These are phyloP conservation scores for Lactifluus echinatus DNA, from an alignment of 768 basidiomycete genomes.

Conservation along the genomic window DNA sequence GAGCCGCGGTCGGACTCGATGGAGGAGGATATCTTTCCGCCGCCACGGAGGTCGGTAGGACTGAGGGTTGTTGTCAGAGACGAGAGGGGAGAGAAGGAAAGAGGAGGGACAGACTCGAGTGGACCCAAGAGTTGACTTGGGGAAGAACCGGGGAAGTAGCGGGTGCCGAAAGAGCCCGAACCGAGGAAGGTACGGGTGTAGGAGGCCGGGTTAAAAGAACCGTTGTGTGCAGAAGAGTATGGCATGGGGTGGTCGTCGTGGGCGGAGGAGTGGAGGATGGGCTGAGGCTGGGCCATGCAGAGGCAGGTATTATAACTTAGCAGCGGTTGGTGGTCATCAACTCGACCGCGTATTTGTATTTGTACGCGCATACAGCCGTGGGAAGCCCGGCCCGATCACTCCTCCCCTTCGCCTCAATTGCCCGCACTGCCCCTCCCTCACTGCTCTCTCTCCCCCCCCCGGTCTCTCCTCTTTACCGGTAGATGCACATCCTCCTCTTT, in stretches of 20 bases:
- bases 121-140: slow-evolving; percentile 47
- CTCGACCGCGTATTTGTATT: slow-evolving; percentile 16
- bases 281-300: slow-evolving; percentile 35
- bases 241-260: slow-evolving; percentile 26
- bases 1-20: slow-evolving; percentile 51
- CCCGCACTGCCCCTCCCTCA: neutral
- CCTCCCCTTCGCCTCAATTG: neutral
- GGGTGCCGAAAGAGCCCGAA: slow-evolving; percentile 56
- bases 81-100: neutral
- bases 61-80: slow-evolving; percentile 24
- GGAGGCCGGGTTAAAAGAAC: slow-evolving; percentile 54
- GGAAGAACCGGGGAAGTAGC: slow-evolving; percentile 58
- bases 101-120: slow-evolving; percentile 47
- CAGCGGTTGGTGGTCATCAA: too few species aligned
- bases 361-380: too few species aligned
- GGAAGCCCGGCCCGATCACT: neutral
- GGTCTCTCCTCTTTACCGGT: neutral
- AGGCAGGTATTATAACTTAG: too few species aligned
- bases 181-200: slow-evolving; percentile 63
- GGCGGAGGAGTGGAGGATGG: slow-evolving; percentile 34
- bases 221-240: slow-evolving; percentile 42
- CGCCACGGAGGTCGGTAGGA: slow-evolving; percentile 37
- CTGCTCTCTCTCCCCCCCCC: neutral
- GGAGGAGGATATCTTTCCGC: slow-evolving; percentile 41
- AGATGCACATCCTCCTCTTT: neutral